phyloP scores from a whole-genome alignment of 75 land plant species.

The Picea sitchensis region DNA sequence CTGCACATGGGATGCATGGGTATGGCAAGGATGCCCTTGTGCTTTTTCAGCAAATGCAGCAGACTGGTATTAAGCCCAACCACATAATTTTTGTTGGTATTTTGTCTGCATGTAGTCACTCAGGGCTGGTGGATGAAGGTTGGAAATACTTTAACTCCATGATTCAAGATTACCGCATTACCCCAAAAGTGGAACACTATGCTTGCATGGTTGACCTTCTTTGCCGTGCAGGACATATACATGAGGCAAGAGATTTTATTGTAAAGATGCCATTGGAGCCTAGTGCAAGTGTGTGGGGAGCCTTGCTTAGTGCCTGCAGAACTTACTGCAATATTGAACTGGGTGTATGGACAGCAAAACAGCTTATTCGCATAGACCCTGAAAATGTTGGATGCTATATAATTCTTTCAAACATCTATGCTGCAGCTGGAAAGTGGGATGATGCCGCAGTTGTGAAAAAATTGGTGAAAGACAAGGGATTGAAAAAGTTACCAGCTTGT shows the following conservation, averaged over 20 bases:
- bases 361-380: constrained; percentile 21
- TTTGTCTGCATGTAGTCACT: constrained; percentile 34
- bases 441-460: not conserved
- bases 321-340: constrained; percentile 43
- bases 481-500: not conserved
- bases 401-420: constrained; percentile 9
- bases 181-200: constrained; percentile 56
- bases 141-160: constrained; percentile 36
- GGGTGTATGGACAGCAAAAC: constrained; percentile 33
- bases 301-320: constrained; percentile 45
- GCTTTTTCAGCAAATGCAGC: constrained; percentile 34
- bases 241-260: constrained; percentile 33
- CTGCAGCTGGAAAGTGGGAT: constrained; percentile 5
- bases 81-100: constrained; percentile 32
- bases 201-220: constrained; percentile 66
- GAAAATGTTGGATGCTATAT: constrained; percentile 4
- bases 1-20: constrained; percentile 55
- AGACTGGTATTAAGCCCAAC: constrained; percentile 19
- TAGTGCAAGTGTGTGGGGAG: constrained; percentile 59
- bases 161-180: constrained; percentile 19
- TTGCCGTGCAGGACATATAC: constrained; percentile 44
- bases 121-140: constrained; percentile 50
- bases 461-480: not conserved
- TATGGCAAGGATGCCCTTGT: constrained; percentile 30
- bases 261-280: constrained; percentile 44